Evolutionary conservation across 1,139 yeast genomes (phyloP), one percentile per base, ranked within the genome.

Genomic region (Scheffersomyces titani): DNA sequence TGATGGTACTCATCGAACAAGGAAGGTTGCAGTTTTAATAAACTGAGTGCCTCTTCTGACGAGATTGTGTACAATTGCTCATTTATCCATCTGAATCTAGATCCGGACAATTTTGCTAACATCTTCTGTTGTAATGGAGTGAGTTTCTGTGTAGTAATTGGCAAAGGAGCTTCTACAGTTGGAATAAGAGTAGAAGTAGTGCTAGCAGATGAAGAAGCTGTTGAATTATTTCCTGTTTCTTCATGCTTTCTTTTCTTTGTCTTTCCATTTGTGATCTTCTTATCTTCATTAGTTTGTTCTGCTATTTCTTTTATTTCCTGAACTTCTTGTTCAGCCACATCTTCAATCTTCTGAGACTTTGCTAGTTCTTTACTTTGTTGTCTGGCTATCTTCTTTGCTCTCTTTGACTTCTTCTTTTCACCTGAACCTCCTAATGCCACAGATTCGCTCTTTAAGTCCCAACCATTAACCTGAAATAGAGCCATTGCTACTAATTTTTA

Each of bases 21-120:
- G 30, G 87, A 85, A 0, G 99, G 99, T 63, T 93, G 97, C 21
- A 88, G 86, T 59, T 84, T 75, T 54, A 96, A 86, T 62, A 96
- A 76, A 50, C 81, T 78, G 47, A 92, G 76, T 0, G 99, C 99
- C 40, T 85, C 85, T 16, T 84, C 86, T 0, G 98, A 92, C 1
- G 88, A 75, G 30, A 88, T 89, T 0, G 98, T 94, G 68, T 94
- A 94, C 30, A 94, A 78, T 69, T 93, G 97, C 71, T 94, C 99
- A 70, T 94, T 94, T 69, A 94, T 96, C 98, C 98, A 94, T 71
- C 99, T 82, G 74, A 94, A 94, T 65, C 99, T 78, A 0, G 98
- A 92, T 0, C 99, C 99, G 1, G 97, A 86, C 51, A 94, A 82
- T 71, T 94, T 94, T 52, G 91, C 92, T 87, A 92, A 86, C 98